phyloP scores from a whole-genome alignment of 306 rosid genomes.

The Casuarina glauca region DNA sequence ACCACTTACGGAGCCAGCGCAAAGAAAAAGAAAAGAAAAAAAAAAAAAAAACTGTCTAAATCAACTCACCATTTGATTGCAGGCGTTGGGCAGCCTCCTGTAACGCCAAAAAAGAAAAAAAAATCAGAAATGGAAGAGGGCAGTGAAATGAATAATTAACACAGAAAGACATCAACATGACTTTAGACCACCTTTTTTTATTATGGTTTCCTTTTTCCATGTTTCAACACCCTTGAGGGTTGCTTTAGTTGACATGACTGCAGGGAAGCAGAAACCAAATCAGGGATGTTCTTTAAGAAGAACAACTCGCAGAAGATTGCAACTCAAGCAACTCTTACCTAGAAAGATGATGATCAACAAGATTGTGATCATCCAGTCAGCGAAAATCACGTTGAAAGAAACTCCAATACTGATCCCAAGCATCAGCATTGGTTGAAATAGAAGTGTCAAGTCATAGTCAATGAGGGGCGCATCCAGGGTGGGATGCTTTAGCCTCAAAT shows the following conservation, averaged over 20 bases:
- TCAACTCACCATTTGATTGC: slow-evolving; percentile 60
- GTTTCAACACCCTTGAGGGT: slow-evolving; percentile 64
- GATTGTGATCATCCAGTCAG: slow-evolving; percentile 86
- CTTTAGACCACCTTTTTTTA: slow-evolving; percentile 45
- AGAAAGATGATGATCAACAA: slow-evolving; percentile 63
- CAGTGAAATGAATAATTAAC: not conserved
- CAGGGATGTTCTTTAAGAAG: not conserved
- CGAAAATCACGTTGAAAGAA: slow-evolving; percentile 69
- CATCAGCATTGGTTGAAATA: slow-evolving; percentile 70
- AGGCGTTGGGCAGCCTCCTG: slow-evolving; percentile 57
- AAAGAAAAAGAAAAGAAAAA: not conserved
- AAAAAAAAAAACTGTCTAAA: too few species aligned
- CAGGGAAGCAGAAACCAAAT: slow-evolving; percentile 15
- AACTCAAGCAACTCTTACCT: slow-evolving; percentile 33
- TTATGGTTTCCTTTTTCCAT: slow-evolving; percentile 66
- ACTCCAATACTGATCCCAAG: slow-evolving; percentile 87
- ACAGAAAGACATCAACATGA: not conserved
- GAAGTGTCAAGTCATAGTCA: slow-evolving; percentile 69
- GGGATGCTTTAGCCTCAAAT: slow-evolving; percentile 68
- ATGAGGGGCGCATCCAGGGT: slow-evolving; percentile 69
- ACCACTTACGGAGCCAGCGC: not conserved
- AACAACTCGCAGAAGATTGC: not conserved
- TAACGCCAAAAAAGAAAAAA: slow-evolving; percentile 2
- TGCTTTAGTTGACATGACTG: slow-evolving; percentile 73
- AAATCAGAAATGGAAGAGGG: slow-evolving; percentile 18